A percentile compares a stretch with the other conserved stretches of the same genome.
phyloP scores from a whole-genome alignment of 1,284 basidiomycete genomes.

The Termitomyces sp. region DNA sequence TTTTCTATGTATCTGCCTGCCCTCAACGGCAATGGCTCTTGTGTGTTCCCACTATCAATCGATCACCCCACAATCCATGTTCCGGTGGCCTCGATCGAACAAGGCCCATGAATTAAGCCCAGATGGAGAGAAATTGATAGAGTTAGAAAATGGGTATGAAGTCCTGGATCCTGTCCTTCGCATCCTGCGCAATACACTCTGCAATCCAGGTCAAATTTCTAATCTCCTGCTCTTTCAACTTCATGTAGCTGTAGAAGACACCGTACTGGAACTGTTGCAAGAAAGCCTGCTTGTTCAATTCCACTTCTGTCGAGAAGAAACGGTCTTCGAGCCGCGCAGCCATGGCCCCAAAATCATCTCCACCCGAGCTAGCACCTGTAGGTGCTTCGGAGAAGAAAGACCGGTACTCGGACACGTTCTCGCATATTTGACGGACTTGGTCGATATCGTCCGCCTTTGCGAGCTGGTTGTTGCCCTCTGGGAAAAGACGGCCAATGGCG shows the following conservation, averaged over 20 bases:
- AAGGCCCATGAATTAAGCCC: not conserved
- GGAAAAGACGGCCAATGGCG: conserved; percentile 88
- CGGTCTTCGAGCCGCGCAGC: conserved; percentile 84
- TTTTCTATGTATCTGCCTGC: not conserved
- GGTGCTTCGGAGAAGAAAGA: conserved; percentile 72
- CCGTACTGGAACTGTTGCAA: conserved; percentile 93
- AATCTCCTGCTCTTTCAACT: conserved; percentile 99
- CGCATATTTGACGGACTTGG: conserved; percentile 85
- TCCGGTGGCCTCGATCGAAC: too few relatives aligned
- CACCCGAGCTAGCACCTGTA: conserved; percentile 26
- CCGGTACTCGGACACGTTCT: conserved; percentile 86
- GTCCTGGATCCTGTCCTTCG: conserved; percentile 88
- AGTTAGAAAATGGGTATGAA: conserved; percentile 81
- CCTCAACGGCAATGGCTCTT: not conserved
- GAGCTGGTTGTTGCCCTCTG: conserved; percentile 92
- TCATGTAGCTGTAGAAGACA: conserved; percentile 91
- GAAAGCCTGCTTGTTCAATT: conserved; percentile 90
- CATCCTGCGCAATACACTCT: conserved; percentile 94
- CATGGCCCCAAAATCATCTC: conserved; percentile 48
- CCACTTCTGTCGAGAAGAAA: conserved; percentile 94
- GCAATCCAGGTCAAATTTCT: conserved; percentile 96
- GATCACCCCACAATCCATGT: not conserved
- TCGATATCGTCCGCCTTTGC: conserved; percentile 96
- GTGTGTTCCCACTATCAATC: not conserved
- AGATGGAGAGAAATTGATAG: conserved; percentile 3